Evolutionary conservation across 2,329 filamentous ascomycete species (phyloP).

Genomic region (Apiospora sp.): DNA sequence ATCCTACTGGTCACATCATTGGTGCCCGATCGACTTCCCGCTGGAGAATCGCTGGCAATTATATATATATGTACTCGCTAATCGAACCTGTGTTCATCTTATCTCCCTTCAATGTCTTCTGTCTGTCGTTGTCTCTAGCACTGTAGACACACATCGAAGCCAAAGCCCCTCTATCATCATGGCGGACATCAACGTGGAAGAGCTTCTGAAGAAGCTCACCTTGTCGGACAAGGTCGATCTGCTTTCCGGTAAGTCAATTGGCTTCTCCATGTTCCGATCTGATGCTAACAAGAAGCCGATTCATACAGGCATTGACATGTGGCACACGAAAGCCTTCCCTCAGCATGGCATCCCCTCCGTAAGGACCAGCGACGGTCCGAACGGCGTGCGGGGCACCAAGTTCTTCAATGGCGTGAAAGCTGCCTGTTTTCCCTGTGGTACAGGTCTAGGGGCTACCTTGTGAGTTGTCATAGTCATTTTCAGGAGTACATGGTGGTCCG

Average conservation of each 20-base stretch:
- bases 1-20: not conserved
- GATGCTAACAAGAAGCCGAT: slow-evolving; percentile 19
- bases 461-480: not conserved
- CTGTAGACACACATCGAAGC: not conserved
- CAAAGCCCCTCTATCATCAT: slow-evolving; percentile 39
- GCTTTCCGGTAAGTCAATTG: slow-evolving; percentile 44
- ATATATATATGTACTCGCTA: not conserved
- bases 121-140: not conserved
- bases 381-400: slow-evolving; percentile 71
- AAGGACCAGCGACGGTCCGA: slow-evolving; percentile 73
- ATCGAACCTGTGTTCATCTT: too few species aligned
- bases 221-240: slow-evolving; percentile 61
- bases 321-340: slow-evolving; percentile 70
- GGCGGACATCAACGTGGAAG: slow-evolving; percentile 62
- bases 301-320: slow-evolving; percentile 67
- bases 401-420: slow-evolving; percentile 71
- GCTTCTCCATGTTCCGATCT: slow-evolving; percentile 43
- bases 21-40: not conserved
- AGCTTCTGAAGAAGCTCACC: slow-evolving; percentile 61
- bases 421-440: slow-evolving; percentile 69
- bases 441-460: slow-evolving; percentile 64
- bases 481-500: not conserved
- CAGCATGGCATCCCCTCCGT: slow-evolving; percentile 69
- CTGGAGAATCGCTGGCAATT: not conserved
- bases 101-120: not conserved